Evolutionary conservation across 352 stramenopile genomes (phyloP).

Genomic region (Phytophthora melonis): DNA sequence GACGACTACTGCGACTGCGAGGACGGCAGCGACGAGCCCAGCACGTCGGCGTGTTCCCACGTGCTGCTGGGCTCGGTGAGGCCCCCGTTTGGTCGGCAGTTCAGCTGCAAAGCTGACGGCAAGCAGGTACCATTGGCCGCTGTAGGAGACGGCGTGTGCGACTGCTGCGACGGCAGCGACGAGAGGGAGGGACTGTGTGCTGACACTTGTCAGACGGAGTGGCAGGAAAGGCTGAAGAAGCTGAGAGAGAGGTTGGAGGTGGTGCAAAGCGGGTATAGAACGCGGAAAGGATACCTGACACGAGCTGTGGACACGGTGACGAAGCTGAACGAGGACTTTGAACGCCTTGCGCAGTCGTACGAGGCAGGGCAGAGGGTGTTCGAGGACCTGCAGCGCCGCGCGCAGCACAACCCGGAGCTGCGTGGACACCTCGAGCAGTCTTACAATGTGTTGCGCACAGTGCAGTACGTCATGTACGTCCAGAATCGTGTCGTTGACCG

Average conservation of each 20-base stretch:
- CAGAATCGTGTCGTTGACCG: conserved; percentile 51
- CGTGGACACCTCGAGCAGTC: conserved; percentile 47
- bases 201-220: conserved; percentile 49
- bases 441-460: conserved; percentile 57
- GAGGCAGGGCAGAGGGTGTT: conserved; percentile 32
- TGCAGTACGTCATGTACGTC: conserved; percentile 66
- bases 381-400: conserved; percentile 38
- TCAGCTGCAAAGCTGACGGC: conserved; percentile 47
- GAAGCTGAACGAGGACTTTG: conserved; percentile 38
- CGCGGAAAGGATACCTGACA: conserved; percentile 38
- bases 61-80: conserved; percentile 30
- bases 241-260: conserved; percentile 34
- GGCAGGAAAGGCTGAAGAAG: conserved; percentile 21
- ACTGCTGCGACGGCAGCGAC: conserved; percentile 98
- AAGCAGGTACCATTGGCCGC: conserved; percentile 61
- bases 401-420: conserved; percentile 42
- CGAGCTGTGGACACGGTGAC: conserved; percentile 40
- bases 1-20: conserved; percentile 96
- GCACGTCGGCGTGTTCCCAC: conserved; percentile 81
- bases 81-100: conserved; percentile 29
- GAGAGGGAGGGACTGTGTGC: conserved; percentile 64
- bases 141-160: conserved; percentile 95
- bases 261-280: conserved; percentile 31
- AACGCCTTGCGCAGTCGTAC: conserved; percentile 37
- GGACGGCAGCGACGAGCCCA: conserved; percentile 91